These are phyloP conservation scores for Suillus ampliporus DNA, from an alignment of 768 basidiomycete genomes.

Conservation along the genomic window DNA sequence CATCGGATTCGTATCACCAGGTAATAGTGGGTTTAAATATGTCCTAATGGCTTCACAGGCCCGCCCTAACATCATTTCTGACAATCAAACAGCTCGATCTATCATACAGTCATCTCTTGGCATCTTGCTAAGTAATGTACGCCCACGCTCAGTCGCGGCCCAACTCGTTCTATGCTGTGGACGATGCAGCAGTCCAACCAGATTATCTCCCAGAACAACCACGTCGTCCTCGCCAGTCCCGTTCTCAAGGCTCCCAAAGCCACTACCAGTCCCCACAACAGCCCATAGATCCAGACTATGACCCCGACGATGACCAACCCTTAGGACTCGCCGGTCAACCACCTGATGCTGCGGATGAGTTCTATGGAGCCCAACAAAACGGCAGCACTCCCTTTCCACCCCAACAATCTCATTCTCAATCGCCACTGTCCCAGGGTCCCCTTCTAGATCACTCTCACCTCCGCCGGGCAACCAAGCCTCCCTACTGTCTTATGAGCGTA, in stretches of 20 bases:
- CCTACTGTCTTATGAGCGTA: slow-evolving; percentile 93
- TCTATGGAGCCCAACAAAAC: slow-evolving; percentile 31
- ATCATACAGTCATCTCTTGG: background rate
- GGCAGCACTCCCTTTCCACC: slow-evolving; percentile 33
- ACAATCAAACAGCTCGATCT: slow-evolving; percentile 2
- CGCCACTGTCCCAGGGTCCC: slow-evolving; percentile 54
- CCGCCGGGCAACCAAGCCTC: slow-evolving; percentile 89
- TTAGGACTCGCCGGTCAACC: slow-evolving; percentile 33
- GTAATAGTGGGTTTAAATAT: slow-evolving; percentile 3
- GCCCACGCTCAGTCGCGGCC: slow-evolving; percentile 40
- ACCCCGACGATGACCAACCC: slow-evolving; percentile 49
- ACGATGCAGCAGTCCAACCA: slow-evolving; percentile 15
- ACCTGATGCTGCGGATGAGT: slow-evolving; percentile 49
- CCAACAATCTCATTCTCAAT: slow-evolving; percentile 68
- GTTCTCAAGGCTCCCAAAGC: slow-evolving; percentile 23
- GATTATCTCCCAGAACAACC: slow-evolving; percentile 19
- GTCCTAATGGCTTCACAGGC: background rate
- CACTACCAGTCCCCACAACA: slow-evolving; percentile 23
- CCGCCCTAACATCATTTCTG: background rate
- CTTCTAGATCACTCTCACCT: slow-evolving; percentile 93
- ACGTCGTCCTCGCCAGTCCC: slow-evolving; percentile 26
- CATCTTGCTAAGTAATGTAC: slow-evolving; percentile 28
- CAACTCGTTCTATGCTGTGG: slow-evolving; percentile 41
- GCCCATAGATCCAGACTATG: slow-evolving; percentile 39
- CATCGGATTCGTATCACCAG: too few species aligned